A percentile compares a stretch with the other conserved stretches of the same genome.
Evolutionary conservation across 1,139 yeast genomes (phyloP).

Genomic region (Hyphopichia khmerensis): DNA sequence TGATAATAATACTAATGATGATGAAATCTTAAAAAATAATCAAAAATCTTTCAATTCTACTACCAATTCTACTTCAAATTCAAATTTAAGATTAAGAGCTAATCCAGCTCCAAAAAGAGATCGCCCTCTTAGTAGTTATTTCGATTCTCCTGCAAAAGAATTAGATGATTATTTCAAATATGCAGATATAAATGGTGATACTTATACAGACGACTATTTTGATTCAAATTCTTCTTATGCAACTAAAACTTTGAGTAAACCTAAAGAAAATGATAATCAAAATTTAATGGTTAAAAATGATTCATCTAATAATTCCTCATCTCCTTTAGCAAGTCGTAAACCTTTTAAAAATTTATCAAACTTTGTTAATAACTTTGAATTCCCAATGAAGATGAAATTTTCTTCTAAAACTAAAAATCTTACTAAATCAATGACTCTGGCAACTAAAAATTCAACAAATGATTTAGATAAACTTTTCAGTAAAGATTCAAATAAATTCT

Average conservation of each 20-base stretch:
- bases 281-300: not conserved
- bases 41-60: not conserved
- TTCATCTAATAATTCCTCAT: conserved; percentile 2
- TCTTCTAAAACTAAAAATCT: conserved; percentile 16
- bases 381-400: conserved; percentile 22
- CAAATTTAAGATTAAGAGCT: not conserved
- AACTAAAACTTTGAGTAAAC: not conserved
- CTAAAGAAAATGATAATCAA: not conserved
- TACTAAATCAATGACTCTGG: conserved; percentile 20
- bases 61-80: no score
- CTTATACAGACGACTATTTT: conserved; percentile 1
- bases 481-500: not conserved
- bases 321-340: conserved; percentile 20
- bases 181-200: not conserved
- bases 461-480: conserved; percentile 4
- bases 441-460: conserved; percentile 12
- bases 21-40: not conserved
- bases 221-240: not conserved
- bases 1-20: not conserved
- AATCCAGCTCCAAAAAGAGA: conserved; percentile 9
- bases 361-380: conserved; percentile 12
- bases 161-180: conserved; percentile 3
- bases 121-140: conserved; percentile 13
- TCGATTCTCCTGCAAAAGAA: conserved; percentile 8
- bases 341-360: conserved; percentile 30